These are phyloP conservation scores for Fomitopsis pinicola DNA, from an alignment of 1,284 basidiomycete genomes.

Conservation along the genomic window DNA sequence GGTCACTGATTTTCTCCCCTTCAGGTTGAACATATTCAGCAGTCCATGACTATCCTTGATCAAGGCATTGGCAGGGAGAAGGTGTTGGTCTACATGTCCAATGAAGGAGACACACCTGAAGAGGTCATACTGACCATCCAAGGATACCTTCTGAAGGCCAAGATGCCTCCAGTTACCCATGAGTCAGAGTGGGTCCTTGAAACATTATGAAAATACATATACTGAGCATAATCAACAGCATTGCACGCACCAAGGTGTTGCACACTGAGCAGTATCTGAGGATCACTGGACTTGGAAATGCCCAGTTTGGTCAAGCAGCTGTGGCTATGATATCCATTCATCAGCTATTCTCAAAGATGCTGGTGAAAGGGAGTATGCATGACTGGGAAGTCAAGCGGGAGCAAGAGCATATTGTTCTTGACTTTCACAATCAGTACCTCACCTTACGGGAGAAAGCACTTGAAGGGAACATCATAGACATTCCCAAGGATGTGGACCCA, in stretches of 20 bases:
- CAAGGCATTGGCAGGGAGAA: not conserved
- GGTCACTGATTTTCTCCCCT: not conserved
- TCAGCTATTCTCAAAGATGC: not conserved
- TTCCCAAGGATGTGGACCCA: too few species aligned
- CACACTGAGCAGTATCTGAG: not conserved
- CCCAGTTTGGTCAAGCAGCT: not conserved
- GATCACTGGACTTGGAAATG: not conserved
- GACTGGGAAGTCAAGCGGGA: too few species aligned
- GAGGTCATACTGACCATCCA: not conserved
- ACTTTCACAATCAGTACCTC: too few species aligned
- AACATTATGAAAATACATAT: not conserved
- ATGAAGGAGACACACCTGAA: not conserved
- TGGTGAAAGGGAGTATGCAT: too few species aligned
- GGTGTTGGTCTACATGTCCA: not conserved
- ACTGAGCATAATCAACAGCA: not conserved
- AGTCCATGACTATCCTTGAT: not conserved
- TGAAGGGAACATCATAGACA: too few species aligned
- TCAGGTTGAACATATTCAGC: not conserved
- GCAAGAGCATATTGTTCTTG: too few species aligned
- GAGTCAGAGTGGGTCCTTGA: not conserved
- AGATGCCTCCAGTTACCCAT: not conserved
- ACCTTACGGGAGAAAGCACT: too few species aligned
- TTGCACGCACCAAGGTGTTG: not conserved
- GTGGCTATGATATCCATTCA: not conserved
- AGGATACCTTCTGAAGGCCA: not conserved